Percentiles rank a stretch among this genome's conserved stretches.
These are phyloP conservation scores for Pythium myriotylum DNA, from an alignment of 352 stramenopile genomes.

Conservation along the genomic window DNA sequence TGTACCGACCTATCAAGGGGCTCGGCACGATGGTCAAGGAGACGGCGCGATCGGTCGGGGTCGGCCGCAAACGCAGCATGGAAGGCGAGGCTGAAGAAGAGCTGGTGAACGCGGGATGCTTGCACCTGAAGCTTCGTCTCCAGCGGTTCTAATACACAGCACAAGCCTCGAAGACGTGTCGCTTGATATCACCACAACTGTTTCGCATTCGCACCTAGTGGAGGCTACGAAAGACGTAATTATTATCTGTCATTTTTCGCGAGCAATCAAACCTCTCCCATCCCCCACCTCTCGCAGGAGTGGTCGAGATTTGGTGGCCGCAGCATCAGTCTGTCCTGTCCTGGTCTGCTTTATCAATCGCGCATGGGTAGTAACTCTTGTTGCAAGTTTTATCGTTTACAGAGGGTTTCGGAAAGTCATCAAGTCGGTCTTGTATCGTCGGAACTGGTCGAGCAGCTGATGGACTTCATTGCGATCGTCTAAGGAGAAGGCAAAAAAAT, in stretches of 20 bases:
- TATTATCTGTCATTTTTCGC: slow-evolving; percentile 32
- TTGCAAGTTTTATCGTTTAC: slow-evolving; percentile 37
- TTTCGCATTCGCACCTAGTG: not conserved
- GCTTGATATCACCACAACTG: too few species aligned
- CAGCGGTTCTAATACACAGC: slow-evolving; percentile 52
- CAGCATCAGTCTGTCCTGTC: slow-evolving; percentile 20
- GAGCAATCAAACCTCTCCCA: slow-evolving; percentile 6
- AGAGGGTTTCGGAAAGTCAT: slow-evolving; percentile 71
- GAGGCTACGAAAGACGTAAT: slow-evolving; percentile 31
- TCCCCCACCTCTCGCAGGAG: not conserved
- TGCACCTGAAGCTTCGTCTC: slow-evolving; percentile 67
- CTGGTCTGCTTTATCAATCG: slow-evolving; percentile 7
- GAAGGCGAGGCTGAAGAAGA: slow-evolving; percentile 41
- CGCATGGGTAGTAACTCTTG: slow-evolving; percentile 1
- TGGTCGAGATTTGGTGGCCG: not conserved
- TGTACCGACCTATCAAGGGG: slow-evolving; percentile 74
- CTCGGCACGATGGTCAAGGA: slow-evolving; percentile 80
- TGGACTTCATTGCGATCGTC: slow-evolving; percentile 63
- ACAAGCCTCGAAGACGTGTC: not conserved
- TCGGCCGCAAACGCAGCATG: slow-evolving; percentile 51
- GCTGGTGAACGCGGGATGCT: slow-evolving; percentile 51
- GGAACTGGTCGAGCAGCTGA: slow-evolving; percentile 71
- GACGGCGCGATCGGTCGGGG: slow-evolving; percentile 64
- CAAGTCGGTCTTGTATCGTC: slow-evolving; percentile 71
- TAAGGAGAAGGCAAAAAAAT: slow-evolving; percentile 28